A percentile compares a stretch with the other conserved stretches of the same genome.
phyloP scores from a whole-genome alignment of 192 early-diverging fungal genomes.

The Entomortierella chlamydospora region DNA sequence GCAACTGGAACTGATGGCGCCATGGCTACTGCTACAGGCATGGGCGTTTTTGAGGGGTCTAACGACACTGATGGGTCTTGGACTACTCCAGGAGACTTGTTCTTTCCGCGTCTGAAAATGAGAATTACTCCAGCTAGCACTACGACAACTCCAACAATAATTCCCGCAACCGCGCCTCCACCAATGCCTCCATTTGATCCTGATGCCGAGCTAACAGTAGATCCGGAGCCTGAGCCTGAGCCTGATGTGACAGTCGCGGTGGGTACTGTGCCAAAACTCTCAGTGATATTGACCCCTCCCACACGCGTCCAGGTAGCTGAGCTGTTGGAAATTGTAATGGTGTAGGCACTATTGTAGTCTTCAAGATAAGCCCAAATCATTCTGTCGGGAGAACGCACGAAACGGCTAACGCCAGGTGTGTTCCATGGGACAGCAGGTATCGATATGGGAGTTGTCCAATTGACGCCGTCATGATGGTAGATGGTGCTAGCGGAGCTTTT shows the following conservation, averaged over 20 bases:
- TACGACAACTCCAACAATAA: not conserved
- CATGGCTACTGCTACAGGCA: not conserved
- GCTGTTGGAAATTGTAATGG: not conserved
- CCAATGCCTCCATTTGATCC: not conserved
- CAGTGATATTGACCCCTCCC: not conserved
- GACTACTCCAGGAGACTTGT: not conserved
- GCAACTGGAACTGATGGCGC: not conserved
- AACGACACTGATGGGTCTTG: too few species aligned
- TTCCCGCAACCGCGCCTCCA: not conserved
- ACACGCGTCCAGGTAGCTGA: not conserved
- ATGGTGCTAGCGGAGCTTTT: not conserved
- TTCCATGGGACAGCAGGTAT: not conserved
- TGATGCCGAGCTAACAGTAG: not conserved
- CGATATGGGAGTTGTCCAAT: not conserved
- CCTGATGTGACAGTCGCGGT: not conserved
- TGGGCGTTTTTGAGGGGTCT: not conserved
- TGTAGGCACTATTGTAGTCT: not conserved
- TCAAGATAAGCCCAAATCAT: not conserved
- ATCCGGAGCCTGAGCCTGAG: not conserved
- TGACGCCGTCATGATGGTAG: not conserved
- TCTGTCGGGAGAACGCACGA: not conserved
- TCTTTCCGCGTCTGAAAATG: not conserved
- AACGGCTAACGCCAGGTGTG: not conserved
- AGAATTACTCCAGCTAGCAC: not conserved
- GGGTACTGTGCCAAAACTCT: not conserved